phyloP scores from a whole-genome alignment of 331 rosid species.

The Prunus yedoensis region DNA sequence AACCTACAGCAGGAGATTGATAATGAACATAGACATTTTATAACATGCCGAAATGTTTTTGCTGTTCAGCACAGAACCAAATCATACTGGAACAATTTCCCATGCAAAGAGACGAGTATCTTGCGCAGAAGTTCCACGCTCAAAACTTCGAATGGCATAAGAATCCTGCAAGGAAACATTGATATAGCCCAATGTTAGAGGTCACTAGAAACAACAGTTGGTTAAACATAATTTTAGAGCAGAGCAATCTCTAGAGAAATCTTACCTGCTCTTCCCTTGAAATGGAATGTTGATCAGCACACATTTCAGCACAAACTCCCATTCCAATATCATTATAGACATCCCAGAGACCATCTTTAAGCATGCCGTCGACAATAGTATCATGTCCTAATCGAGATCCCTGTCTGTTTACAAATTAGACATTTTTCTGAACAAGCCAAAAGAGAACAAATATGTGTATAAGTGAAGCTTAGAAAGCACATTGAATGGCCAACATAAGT shows the following conservation, averaged over 20 bases:
- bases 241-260: conserved; percentile 19
- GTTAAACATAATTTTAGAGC: conserved; percentile 1
- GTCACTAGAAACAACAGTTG: not conserved
- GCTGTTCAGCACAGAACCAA: conserved; percentile 24
- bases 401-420: conserved; percentile 49
- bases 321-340: conserved; percentile 85
- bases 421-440: not conserved
- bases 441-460: not conserved
- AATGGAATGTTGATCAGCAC: conserved; percentile 68
- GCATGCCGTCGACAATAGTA: conserved; percentile 80
- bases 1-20: conserved; percentile 51
- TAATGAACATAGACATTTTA: conserved; percentile 16
- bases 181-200: not conserved
- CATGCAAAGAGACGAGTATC: conserved; percentile 68
- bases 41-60: conserved; percentile 11
- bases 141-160: conserved; percentile 82
- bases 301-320: conserved; percentile 91
- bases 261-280: conserved; percentile 87
- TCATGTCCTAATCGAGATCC: conserved; percentile 95
- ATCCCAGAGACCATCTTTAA: conserved; percentile 98
- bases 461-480: not conserved
- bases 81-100: conserved; percentile 85
- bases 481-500: not conserved
- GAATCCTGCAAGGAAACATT: conserved; percentile 51
- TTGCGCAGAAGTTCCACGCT: conserved; percentile 78